Conservation (phyloP, 2,329 filamentous ascomycete genomes). For the Colletotrichum sp. region DNA sequence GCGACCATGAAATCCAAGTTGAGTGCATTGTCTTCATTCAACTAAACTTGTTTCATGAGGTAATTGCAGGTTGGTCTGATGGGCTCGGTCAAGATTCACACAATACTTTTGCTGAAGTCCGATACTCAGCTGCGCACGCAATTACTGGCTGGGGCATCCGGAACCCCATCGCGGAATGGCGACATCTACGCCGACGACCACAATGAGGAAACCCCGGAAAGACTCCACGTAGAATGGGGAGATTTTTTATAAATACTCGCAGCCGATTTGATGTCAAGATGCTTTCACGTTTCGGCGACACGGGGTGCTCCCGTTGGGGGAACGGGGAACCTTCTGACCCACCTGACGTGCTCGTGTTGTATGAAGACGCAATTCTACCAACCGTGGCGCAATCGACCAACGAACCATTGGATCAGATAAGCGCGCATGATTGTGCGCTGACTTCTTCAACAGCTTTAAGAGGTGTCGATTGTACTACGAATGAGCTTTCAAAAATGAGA, state of each 20-base stretch:
- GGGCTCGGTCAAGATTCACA: no score
- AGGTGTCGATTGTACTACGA: rapidly evolving
- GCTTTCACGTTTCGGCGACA: not conserved
- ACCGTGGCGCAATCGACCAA: not conserved
- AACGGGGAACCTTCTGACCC: not conserved
- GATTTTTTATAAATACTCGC: not conserved
- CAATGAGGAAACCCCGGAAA: not conserved
- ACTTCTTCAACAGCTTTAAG: rapidly evolving
- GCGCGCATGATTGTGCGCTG: not conserved
- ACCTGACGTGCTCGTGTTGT: slow-evolving; percentile 15
- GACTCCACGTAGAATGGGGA: not conserved
- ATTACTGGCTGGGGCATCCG: not conserved
- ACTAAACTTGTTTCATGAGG: no score
- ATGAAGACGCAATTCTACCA: slow-evolving; percentile 10
- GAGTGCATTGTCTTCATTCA: not conserved
- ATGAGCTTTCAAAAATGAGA: not conserved
- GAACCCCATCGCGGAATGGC: not conserved
- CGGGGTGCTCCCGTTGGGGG: not conserved
- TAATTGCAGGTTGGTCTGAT: no score
- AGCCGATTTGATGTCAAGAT: not conserved
- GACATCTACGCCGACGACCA: not conserved
- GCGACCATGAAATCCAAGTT: not conserved
- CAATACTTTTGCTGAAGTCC: not conserved
- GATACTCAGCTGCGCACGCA: not conserved
- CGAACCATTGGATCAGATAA: not conserved